Base-by-base conservation (phyloP, 345 rosid genomes). In the Iberis pinnata region DNA sequence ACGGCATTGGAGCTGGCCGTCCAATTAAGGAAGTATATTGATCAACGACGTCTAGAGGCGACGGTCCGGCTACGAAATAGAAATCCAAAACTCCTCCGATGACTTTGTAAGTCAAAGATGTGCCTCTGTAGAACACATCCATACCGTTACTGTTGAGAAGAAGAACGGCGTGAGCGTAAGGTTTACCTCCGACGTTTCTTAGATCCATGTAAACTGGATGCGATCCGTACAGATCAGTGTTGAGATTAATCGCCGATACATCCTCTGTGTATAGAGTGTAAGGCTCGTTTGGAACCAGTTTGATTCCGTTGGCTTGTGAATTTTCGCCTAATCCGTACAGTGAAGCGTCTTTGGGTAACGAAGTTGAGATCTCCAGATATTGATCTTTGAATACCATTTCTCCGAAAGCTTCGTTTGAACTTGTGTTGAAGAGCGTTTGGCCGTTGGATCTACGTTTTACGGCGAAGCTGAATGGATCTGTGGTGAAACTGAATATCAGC, bases 171-270 rank as follows among this genome's bases (percentile, higher is more conserved):
- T 88, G 99, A 0, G 95, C 93, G 18, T 20, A 61, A 3, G 84
- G 63, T 48, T 70, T 40, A 12, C 94, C 95, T 10, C 70, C 75
- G 50, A 65, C 92, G 65, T 84, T 88, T 61, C 99, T 76, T 31
- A 93, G 90, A 75, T 93, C 97, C 97, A 93, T 88, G 42, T 88
- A 88, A 38, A 93, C 79, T 27, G 97, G 97, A 59, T 93, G 99
- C 0, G 95, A 76, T 13, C 99, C 99, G 47, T 93, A 93, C 45
- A 93, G 73, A 63, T 88, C 97, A 13, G 88, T 70, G 47, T 88
- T 93, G n/a, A 82, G 76, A 51, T 83, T 86, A 29, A 82, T 78
- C 13, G 99, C 94, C 8, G 99, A 83, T 1, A 79, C 63, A 48
- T 93, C 99, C 32, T 76, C 70, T 4, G 99, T 93, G 75, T 79